Evolutionary conservation across 108 stramenopile species (phyloP), one percentile per base, ranked within the genome.

Genomic region (Nitzschia putrida): DNA sequence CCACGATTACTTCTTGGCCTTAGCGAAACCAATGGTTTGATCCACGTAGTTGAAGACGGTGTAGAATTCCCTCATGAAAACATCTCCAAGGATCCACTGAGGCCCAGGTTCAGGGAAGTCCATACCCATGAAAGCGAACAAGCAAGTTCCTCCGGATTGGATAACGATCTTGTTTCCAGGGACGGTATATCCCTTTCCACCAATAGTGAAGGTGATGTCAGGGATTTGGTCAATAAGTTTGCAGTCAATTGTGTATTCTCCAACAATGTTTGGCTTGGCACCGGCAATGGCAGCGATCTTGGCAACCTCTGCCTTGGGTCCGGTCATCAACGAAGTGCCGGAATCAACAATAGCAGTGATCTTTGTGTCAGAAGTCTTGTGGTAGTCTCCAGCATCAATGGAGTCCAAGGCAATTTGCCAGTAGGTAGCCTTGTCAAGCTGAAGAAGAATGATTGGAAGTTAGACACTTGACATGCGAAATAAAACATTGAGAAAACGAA

Each of bases 1-100:
- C 3, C 29, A 3, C 22, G 59, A 4, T 57, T 68, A 68, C 53
- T 70, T 70, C 43, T 57, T 69, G 45, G 76, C 69, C 69, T 77
- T 77, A 0, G 98, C 98, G 68, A 98, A 90, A 14, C 97, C 96
- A 72, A 97, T 78, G 37, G 86, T 94, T 65, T 95, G 49, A 44
- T 95, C 85, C 9, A 67, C 69, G 56, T 92, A 88, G 83, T 99
- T 96, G 70, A 98, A 99, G 54, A 97, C 94, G 22, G 96, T 96
- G 90, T 98, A 98, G 78, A 95, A 99, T 84, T 98, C 79, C 29
- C 98, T 82, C 92, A 99, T 95, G 76, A 99, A 99, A 51, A 98
- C 96, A 81, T 99, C 99, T 38, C 99, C 99, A 77, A 99, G 84
- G 73, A 99, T 97, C 97, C 97, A 98, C 37, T 93, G 77, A 1